These are phyloP conservation scores for Trypanosoma rangeli DNA, from an alignment of 208 protist genomes.

Conservation along the genomic window DNA sequence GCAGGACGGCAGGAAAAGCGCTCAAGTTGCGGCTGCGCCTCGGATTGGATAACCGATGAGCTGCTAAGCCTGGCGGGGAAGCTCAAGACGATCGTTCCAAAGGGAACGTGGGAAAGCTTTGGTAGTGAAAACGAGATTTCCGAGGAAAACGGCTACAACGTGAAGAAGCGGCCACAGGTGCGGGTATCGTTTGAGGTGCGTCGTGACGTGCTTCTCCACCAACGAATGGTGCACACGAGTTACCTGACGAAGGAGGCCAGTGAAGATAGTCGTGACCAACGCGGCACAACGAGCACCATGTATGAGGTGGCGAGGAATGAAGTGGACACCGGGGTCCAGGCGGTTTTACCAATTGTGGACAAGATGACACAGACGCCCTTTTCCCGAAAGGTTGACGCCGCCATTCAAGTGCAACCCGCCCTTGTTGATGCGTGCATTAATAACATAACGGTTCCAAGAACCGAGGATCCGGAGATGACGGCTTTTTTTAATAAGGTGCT, in stretches of 20 bases:
- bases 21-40: slow-evolving; percentile 8
- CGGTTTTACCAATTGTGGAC: slow-evolving; percentile 35
- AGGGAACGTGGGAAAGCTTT: slow-evolving; percentile 72
- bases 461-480: slow-evolving; percentile 58
- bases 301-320: slow-evolving; percentile 69
- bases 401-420: slow-evolving; percentile 76
- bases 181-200: slow-evolving; percentile 72
- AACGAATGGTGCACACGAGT: slow-evolving; percentile 45
- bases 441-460: slow-evolving; percentile 48
- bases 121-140: slow-evolving; percentile 84
- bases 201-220: slow-evolving; percentile 58
- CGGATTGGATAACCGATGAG: slow-evolving; percentile 51
- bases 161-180: slow-evolving; percentile 57
- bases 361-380: slow-evolving; percentile 73
- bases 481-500: slow-evolving; percentile 76
- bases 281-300: slow-evolving; percentile 55
- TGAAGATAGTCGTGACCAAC: slow-evolving; percentile 86
- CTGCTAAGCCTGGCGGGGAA: slow-evolving; percentile 55
- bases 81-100: slow-evolving; percentile 62
- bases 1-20: neutral
- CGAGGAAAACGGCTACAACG: slow-evolving; percentile 43
- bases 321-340: slow-evolving; percentile 82
- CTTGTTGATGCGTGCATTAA: slow-evolving; percentile 82
- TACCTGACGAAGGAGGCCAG: slow-evolving; percentile 85
- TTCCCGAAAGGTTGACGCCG: slow-evolving; percentile 72